These are phyloP conservation scores for Yarrowia galli DNA, from an alignment of 1,139 yeast genomes.

Conservation along the genomic window DNA sequence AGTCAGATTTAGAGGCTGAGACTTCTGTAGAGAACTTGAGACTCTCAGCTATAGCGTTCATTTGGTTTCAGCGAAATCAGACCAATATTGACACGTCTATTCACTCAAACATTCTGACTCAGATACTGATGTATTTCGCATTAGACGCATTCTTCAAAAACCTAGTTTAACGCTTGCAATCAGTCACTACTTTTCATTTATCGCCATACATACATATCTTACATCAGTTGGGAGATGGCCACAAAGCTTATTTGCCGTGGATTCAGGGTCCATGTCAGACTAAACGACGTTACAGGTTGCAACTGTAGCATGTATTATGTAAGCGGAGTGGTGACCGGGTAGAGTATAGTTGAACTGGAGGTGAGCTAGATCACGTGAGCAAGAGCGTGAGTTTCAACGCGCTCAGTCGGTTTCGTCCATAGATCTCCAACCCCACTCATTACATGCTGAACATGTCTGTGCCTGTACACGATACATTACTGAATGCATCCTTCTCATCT, in stretches of 20 bases:
- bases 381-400: no score
- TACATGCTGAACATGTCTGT: not conserved
- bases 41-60: not conserved
- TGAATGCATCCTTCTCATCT: not conserved
- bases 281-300: not conserved
- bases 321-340: not conserved
- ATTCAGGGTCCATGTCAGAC: slow-evolving; percentile 19
- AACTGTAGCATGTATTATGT: not conserved
- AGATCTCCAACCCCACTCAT: no score
- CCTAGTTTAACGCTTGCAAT: slow-evolving; percentile 3
- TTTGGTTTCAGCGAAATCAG: no score
- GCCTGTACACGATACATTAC: not conserved
- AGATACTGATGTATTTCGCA: slow-evolving; percentile 19
- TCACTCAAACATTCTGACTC: slow-evolving; percentile 7
- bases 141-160: slow-evolving; percentile 12
- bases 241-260: slow-evolving; percentile 2
- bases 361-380: no score
- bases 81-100: no score
- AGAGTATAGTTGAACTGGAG: no score
- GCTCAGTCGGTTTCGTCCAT: no score
- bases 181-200: slow-evolving; percentile 30
- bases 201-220: slow-evolving; percentile 34
- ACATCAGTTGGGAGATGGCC: slow-evolving; percentile 25
- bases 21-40: not conserved
- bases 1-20: not conserved